Base-by-base conservation (phyloP, 176 grass and related monocot genomes). In the Oryza glumipatula region DNA sequence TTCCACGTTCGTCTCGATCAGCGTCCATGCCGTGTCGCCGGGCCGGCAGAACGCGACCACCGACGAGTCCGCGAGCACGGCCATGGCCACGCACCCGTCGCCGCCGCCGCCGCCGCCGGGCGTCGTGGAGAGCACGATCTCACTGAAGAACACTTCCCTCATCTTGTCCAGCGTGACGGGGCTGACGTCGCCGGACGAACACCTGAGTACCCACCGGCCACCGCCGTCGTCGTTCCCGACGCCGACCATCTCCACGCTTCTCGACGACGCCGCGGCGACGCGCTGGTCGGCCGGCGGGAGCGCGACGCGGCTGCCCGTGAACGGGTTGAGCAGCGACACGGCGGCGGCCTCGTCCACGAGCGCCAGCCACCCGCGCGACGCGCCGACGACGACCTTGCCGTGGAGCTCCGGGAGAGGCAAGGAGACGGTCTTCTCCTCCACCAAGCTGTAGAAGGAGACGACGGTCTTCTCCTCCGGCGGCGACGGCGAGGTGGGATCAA, bases 281-380 rank as follows among this genome's bases (percentile, higher is more conserved):
- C 5, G 44, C 6, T 88, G 51, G 79, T 58, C 67, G 14, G 74
- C 86, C 16, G 65, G 65, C 26, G 86, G 86, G 51, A 88, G 80
- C 41, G 14, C 49, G 4, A 72, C 14, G 4, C 28, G 28, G 73
- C 14, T 23, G 14, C 66, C 66, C 21, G 73, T 83, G 39, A 88
- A 77, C 7, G 80, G 86, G 33, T 88, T 83, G 7, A 83, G 73
- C 23, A 88, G 86, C 15, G 73, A 51, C 43, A 83, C 66, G 26
- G 41, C 28, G n/a, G 43, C 80, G 22, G 73, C 73, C 66, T 83
- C 73, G 80, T 88, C 86, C 11, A 72, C 63, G 2, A 83, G 74
- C 21, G 56, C 72, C 39, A 88, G 66, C 80, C 86, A 88, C 1
- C 80, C 86, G 0, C 13, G 10, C 41, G 73, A 88, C 7, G 73